A percentile compares a stretch with the other conserved stretches of the same genome.
These are phyloP conservation scores for Nemania serpens DNA, from an alignment of 2,329 filamentous ascomycete genomes.

Conservation along the genomic window DNA sequence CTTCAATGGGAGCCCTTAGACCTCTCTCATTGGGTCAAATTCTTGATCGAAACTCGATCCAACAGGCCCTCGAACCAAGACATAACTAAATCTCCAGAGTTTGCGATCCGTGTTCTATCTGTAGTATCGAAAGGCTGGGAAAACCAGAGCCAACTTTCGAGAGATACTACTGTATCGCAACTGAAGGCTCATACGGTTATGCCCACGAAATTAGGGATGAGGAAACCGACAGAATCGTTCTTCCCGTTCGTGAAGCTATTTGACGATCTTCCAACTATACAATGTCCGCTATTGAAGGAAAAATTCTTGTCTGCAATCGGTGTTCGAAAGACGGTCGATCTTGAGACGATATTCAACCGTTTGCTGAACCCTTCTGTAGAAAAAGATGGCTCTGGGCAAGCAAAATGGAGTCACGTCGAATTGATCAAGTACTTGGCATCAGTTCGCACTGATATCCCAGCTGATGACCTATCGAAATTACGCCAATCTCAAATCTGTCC, in stretches of 20 bases:
- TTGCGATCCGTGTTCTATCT: conserved; percentile 76
- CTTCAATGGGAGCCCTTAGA: conserved; percentile 88
- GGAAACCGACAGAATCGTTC: conserved; percentile 81
- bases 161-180: conserved; percentile 65
- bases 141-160: conserved; percentile 68
- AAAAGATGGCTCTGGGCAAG: conserved; percentile 54
- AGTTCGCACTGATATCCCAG: conserved; percentile 85
- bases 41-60: conserved; percentile 71
- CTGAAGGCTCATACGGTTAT: conserved; percentile 75
- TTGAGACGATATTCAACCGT: conserved; percentile 90
- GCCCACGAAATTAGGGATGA: conserved; percentile 91
- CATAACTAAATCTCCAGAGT: conserved; percentile 71
- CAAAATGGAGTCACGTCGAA: conserved; percentile 90
- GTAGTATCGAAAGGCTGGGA: conserved; percentile 93
- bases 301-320: conserved; percentile 84
- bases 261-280: conserved; percentile 85
- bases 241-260: conserved; percentile 94
- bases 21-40: conserved; percentile 82
- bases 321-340: conserved; percentile 91
- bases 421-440: conserved; percentile 93
- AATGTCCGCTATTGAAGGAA: conserved; percentile 82
- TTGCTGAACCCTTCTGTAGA: conserved; percentile 68
- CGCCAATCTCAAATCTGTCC: conserved; percentile 81
- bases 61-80: conserved; percentile 66
- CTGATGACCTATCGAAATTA: conserved; percentile 78